These are phyloP conservation scores for Teratosphaeria zuluensis DNA, from an alignment of 2,329 filamentous ascomycete species.

Conservation along the genomic window DNA sequence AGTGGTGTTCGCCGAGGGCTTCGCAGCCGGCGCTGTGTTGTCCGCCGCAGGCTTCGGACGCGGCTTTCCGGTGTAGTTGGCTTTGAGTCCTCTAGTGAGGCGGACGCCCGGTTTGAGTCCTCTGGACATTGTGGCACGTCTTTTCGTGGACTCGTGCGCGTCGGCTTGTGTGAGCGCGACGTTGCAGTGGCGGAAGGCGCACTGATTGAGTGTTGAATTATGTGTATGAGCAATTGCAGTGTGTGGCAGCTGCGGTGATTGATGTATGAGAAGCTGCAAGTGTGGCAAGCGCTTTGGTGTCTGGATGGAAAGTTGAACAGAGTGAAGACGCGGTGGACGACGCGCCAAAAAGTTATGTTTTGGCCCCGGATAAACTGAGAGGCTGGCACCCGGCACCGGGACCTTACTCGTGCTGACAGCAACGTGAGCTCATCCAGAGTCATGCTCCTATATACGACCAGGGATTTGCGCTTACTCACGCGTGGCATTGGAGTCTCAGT, in stretches of 20 bases:
- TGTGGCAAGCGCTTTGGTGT: neutral
- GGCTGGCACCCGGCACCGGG: neutral
- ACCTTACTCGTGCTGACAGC: too few species aligned
- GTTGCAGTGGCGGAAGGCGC: neutral
- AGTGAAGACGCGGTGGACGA: neutral
- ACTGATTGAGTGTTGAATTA: neutral
- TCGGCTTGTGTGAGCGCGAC: neutral
- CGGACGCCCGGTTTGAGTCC: neutral
- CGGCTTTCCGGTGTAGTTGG: too few species aligned
- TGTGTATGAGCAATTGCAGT: neutral
- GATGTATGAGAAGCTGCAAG: neutral
- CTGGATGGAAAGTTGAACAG: neutral
- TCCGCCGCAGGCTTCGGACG: too few species aligned
- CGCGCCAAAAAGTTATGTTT: neutral
- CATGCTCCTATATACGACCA: too few species aligned
- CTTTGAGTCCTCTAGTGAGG: too few species aligned
- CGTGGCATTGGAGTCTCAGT: too few species aligned
- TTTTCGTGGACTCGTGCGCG: neutral
- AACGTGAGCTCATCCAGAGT: too few species aligned
- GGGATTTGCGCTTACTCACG: too few species aligned
- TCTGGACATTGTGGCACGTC: neutral
- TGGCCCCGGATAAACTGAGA: neutral
- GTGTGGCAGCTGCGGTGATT: neutral
- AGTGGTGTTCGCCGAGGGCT: neutral
- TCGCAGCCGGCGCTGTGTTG: too few species aligned